Conservation (phyloP, 768 basidiomycete genomes). For the Pisolithus marmoratus region DNA sequence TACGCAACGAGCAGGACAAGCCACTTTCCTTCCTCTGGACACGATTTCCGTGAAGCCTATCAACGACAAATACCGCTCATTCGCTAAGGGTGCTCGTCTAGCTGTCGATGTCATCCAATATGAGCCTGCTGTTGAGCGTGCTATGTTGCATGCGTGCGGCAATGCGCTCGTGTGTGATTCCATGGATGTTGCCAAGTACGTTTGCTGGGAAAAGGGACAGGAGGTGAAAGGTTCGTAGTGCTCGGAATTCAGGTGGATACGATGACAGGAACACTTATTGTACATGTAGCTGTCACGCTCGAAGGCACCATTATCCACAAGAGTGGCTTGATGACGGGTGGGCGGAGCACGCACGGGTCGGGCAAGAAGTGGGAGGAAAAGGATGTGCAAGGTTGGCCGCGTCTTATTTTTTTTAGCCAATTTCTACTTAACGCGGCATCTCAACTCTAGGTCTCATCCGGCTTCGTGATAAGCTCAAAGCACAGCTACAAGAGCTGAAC, state of each 20-base stretch:
- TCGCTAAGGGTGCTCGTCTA: constrained; percentile 80
- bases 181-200: constrained; percentile 85
- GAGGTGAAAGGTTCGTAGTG: constrained; percentile 82
- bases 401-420: constrained; percentile 20
- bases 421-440: not conserved
- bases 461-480: constrained; percentile 62
- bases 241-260: constrained; percentile 3
- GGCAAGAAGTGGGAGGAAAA: constrained; percentile 93
- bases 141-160: constrained; percentile 95
- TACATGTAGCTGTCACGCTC: constrained; percentile 78
- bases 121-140: constrained; percentile 81
- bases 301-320: constrained; percentile 98
- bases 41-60: constrained; percentile 92
- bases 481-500: constrained; percentile 75
- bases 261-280: not conserved
- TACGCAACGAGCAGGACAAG: constrained; percentile 90
- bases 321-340: constrained; percentile 96
- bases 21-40: constrained; percentile 98
- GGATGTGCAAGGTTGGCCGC: constrained; percentile 73
- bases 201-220: constrained; percentile 92
- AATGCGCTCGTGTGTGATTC: constrained; percentile 94
- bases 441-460: constrained; percentile 40
- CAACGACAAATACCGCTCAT: constrained; percentile 91
- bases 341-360: constrained; percentile 68
- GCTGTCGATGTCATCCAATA: constrained; percentile 84